Percentiles rank a stretch among this genome's conserved stretches.
Conservation (phyloP, 345 rosid species). For the Hevea brasiliensis region DNA sequence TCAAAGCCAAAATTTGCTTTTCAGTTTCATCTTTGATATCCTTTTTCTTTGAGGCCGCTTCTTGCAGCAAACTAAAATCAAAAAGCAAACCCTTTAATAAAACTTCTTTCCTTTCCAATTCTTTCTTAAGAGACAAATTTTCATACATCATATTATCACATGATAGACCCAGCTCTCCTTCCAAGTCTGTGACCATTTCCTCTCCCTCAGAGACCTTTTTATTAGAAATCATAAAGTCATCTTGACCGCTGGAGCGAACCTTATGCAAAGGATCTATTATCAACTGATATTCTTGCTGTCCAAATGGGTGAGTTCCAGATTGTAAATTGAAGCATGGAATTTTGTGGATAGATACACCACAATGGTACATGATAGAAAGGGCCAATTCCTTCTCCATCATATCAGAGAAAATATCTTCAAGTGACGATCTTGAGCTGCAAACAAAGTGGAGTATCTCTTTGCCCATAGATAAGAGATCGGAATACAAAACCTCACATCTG, state of each 20-base stretch:
- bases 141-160: conserved; percentile 39
- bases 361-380: conserved; percentile 43
- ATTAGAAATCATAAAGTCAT: conserved; percentile 17
- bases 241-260: conserved; percentile 17
- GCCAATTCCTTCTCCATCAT: conserved; percentile 61
- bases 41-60: conserved; percentile 68
- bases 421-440: conserved; percentile 46
- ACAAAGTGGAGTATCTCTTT: conserved; percentile 42
- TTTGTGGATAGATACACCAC: conserved; percentile 43
- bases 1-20: conserved; percentile 47
- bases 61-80: conserved; percentile 86
- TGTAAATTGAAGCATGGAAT: conserved; percentile 31
- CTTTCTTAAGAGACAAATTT: conserved; percentile 58
- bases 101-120: conserved; percentile 74
- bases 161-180: conserved; percentile 31
- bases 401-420: conserved; percentile 56
- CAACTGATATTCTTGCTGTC: conserved; percentile 27
- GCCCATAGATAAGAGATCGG: conserved; percentile 47
- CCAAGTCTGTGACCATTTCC: conserved; percentile 29
- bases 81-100: conserved; percentile 81
- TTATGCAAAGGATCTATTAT: conserved; percentile 15
- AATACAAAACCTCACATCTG: conserved; percentile 43
- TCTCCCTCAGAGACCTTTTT: conserved; percentile 26
- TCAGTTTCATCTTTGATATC: conserved; percentile 74
- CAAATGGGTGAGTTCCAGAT: conserved; percentile 15